Evolutionary conservation across 2,329 filamentous ascomycete species (phyloP).

Genomic region (Sordariomycetes sp.): DNA sequence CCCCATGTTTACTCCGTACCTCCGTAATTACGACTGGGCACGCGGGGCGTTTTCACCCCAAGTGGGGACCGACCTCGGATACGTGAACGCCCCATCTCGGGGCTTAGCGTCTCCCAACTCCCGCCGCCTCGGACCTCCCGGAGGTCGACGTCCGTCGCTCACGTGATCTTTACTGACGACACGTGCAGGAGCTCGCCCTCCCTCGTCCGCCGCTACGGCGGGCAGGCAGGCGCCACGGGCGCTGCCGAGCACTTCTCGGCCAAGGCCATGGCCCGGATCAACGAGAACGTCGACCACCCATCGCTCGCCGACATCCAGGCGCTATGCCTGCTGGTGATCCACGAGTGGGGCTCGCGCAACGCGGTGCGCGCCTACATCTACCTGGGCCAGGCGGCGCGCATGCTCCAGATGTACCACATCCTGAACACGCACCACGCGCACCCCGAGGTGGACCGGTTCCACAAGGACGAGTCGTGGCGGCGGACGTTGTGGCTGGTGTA

Average conservation of each 20-base stretch:
- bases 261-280: constrained; percentile 43
- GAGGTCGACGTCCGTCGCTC: neutral
- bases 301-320: constrained; percentile 48
- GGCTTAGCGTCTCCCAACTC: constrained; percentile 3
- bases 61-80: neutral
- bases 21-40: neutral
- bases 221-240: constrained; percentile 31
- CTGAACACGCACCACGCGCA: constrained; percentile 39
- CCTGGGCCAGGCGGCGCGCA: constrained; percentile 47
- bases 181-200: constrained; percentile 34
- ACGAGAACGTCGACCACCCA: constrained; percentile 44
- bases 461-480: constrained; percentile 47
- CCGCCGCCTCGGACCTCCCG: neutral
- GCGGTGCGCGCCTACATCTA: constrained; percentile 51
- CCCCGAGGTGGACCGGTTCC: constrained; percentile 41
- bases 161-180: neutral
- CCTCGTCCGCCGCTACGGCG: constrained; percentile 45
- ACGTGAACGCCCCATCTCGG: neutral
- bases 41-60: neutral
- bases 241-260: constrained; percentile 46
- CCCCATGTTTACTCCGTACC: neutral
- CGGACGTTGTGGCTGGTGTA: constrained; percentile 50
- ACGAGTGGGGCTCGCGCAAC: constrained; percentile 49
- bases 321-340: constrained; percentile 45
- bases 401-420: constrained; percentile 51